Evolutionary conservation across 2,329 filamentous ascomycete genomes (phyloP), one percentile per base, ranked within the genome.

Genomic region (Pezizomycotina sp.): DNA sequence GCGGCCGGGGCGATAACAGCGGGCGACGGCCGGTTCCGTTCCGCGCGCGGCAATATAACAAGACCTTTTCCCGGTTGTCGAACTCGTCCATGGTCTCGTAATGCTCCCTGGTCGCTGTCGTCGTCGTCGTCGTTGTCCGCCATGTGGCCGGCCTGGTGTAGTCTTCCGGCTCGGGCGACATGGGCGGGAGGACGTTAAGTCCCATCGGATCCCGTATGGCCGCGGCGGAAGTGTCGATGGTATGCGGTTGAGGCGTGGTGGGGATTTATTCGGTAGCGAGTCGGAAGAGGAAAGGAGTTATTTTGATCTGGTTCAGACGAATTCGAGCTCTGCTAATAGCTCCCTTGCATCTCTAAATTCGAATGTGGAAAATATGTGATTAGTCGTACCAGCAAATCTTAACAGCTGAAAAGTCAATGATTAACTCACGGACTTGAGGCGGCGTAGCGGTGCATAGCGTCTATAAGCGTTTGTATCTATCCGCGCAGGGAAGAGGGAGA

Each of bases 301-400:
- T 77, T 58, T 89, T 92, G 50, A 98, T 86, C 57, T 95, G 89
- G 50, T 93, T 83, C 89, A 98, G 24, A 98, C 86, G 52, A 95
- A 98, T 59, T 98, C 89, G n/a, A 98, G 70, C 58, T 98, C 89
- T 6, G 74, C 68, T 23, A 95, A 84, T 24, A 98, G 66, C 58
- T 92, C 84, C 42, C 76, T 69, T 5, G 82, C 82, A 55, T 92
- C 83, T 31, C 41, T n/a, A n/a, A n/a, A n/a, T n/a, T n/a, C n/a
- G n/a, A n/a, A n/a, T n/a, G n/a, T n/a, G n/a, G n/a, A n/a, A 7
- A 7, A 4, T 9, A 24, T n/a, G 5, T 7, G 2, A 13, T 8
- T 23, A 18, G 12, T 15, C 24, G 9, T 21, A 6, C 27, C 8
- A 28, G 23, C 5, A 9, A 6, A 10, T 29, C 16, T 27, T 7